A percentile compares a stretch with the other conserved stretches of the same genome.
These are phyloP conservation scores for Pseudofabraea citricarpa DNA, from an alignment of 2,329 filamentous ascomycete genomes.

Conservation along the genomic window DNA sequence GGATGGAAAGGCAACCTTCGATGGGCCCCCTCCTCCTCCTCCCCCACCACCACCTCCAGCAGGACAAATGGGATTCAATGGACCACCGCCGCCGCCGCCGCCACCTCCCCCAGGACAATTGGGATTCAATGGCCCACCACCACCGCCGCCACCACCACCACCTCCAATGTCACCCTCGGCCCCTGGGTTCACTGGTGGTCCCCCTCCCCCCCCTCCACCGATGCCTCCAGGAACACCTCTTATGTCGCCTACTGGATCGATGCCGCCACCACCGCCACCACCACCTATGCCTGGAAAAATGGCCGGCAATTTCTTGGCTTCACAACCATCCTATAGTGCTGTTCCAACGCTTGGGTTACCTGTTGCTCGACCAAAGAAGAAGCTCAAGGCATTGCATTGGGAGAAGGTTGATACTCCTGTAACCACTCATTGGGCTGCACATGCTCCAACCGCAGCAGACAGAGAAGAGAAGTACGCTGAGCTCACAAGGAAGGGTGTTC, in stretches of 20 bases:
- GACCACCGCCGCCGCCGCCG: constrained; percentile 33
- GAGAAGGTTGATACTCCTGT: constrained; percentile 94
- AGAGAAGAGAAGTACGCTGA: constrained; percentile 96
- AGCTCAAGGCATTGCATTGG: constrained; percentile 98
- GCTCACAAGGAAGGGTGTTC: constrained; percentile 86
- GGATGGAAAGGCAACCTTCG: constrained; percentile 28
- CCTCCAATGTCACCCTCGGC: too few relatives aligned
- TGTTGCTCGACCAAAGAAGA: constrained; percentile 91
- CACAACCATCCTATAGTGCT: constrained; percentile 47
- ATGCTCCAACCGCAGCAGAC: constrained; percentile 78
- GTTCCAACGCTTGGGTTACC: constrained; percentile 63
- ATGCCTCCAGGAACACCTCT: constrained; percentile 32
- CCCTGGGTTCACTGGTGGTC: constrained; percentile 28
- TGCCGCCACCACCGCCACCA: constrained; percentile 46
- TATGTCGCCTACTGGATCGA: constrained; percentile 43
- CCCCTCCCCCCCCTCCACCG: constrained; percentile 39
- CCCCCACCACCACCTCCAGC: constrained; percentile 34
- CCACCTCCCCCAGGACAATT: constrained; percentile 35
- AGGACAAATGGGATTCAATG: constrained; percentile 25
- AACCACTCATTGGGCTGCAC: constrained; percentile 87
- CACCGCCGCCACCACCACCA: constrained; percentile 34
- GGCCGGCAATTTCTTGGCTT: constrained; percentile 71
- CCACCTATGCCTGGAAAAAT: constrained; percentile 64
- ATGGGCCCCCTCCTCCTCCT: constrained; percentile 32
- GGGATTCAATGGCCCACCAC: constrained; percentile 27